Evolutionary conservation across 78 protist species (phyloP).

Genomic region (Dictyostelium discoideum): DNA sequence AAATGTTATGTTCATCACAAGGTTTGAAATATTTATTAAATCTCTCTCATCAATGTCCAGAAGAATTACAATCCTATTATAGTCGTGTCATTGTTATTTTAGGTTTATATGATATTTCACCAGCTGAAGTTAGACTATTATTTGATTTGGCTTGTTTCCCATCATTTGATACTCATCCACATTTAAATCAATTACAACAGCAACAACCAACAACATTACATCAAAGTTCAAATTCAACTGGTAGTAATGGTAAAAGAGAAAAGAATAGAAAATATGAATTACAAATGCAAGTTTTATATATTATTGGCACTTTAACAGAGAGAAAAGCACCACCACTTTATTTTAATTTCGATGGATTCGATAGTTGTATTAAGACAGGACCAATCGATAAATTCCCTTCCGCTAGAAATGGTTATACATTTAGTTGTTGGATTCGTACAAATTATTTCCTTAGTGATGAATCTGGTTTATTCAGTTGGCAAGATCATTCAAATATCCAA

Average conservation of each 20-base stretch:
- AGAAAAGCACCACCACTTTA: constrained; percentile 75
- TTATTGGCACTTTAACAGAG: constrained; percentile 73
- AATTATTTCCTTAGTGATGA: constrained; percentile 63
- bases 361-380: constrained; percentile 33
- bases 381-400: constrained; percentile 64
- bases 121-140: constrained; percentile 46
- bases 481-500: constrained; percentile 22
- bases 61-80: constrained; percentile 68
- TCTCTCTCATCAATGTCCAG: constrained; percentile 71
- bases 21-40: constrained; percentile 58
- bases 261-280: constrained; percentile 49
- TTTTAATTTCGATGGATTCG: constrained; percentile 75
- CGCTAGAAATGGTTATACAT: constrained; percentile 52
- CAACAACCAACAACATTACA: background rate
- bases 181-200: background rate
- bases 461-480: constrained; percentile 74
- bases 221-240: background rate
- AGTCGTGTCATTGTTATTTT: constrained; percentile 61
- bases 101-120: constrained; percentile 72
- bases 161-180: constrained; percentile 71
- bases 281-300: constrained; percentile 76
- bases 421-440: constrained; percentile 65
- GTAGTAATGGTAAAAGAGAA: constrained; percentile 21
- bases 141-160: constrained; percentile 78
- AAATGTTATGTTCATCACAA: constrained; percentile 66